Evolutionary conservation across 2,329 filamentous ascomycete genomes (phyloP).

Genomic region (Zasmidium cellare): DNA sequence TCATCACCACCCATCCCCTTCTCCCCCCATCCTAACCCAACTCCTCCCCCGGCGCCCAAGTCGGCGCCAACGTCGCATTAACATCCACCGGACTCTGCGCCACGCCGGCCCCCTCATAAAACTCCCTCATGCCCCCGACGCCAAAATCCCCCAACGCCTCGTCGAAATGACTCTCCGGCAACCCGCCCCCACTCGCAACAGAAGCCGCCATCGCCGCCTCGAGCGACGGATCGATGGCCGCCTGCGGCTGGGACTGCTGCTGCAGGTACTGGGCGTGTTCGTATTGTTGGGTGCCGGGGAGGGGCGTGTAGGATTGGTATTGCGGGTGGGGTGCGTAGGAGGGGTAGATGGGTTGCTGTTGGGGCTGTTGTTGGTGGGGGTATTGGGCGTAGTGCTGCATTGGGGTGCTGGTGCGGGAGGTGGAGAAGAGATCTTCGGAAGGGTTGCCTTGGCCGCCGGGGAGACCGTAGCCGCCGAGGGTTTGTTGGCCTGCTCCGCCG

Average conservation of each 20-base stretch:
- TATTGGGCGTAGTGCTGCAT: conserved; percentile 32
- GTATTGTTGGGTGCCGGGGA: conserved; percentile 25
- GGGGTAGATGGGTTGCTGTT: too few species aligned
- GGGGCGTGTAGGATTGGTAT: conserved; percentile 24
- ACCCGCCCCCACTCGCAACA: neutral
- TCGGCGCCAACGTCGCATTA: conserved; percentile 27
- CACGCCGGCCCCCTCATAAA: conserved; percentile 27
- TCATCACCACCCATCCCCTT: too few species aligned
- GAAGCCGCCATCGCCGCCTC: conserved; percentile 23
- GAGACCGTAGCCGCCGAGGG: conserved; percentile 33
- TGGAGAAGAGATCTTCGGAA: conserved; percentile 30
- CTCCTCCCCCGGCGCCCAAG: conserved; percentile 21
- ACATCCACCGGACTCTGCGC: conserved; percentile 24
- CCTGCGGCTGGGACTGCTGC: conserved; percentile 30
- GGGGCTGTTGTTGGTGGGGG: conserved; percentile 25
- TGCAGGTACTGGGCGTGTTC: conserved; percentile 35
- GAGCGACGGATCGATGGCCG: conserved; percentile 32
- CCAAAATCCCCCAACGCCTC: conserved; percentile 32
- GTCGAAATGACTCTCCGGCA: conserved; percentile 30
- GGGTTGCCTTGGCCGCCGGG: conserved; percentile 28
- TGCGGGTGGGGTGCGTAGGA: conserved; percentile 29
- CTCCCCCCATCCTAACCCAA: neutral
- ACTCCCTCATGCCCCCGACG: conserved; percentile 20
- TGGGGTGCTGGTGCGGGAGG: conserved; percentile 30
- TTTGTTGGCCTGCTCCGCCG: conserved; percentile 20